A percentile compares a stretch with the other conserved stretches of the same genome.
Evolutionary conservation across 805 yeast genomes (phyloP).

Genomic region (Kluyveromyces lactis): DNA sequence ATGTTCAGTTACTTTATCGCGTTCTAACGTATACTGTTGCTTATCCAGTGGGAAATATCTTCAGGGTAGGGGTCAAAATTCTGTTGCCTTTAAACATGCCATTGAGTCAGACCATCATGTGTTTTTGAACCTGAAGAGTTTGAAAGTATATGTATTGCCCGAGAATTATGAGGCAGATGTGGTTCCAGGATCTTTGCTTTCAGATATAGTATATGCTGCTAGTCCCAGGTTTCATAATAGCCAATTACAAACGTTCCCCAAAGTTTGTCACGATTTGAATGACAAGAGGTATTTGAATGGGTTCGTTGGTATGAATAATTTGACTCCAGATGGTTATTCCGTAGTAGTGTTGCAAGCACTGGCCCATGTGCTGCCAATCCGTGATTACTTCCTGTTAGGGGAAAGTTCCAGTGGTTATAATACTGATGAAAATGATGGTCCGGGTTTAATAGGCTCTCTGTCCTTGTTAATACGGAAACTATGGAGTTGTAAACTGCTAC

Average conservation of each 20-base stretch:
- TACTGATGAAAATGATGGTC: not conserved
- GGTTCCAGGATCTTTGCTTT: conserved; percentile 30
- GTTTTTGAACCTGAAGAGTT: conserved; percentile 45
- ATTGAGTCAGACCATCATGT: conserved; percentile 56
- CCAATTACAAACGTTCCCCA: conserved; percentile 30
- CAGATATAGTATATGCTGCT: conserved; percentile 45
- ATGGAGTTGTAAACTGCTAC: conserved; percentile 57
- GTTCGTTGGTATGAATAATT: conserved; percentile 54
- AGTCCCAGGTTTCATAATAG: conserved; percentile 40
- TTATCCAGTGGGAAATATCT: conserved; percentile 65
- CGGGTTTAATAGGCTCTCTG: conserved; percentile 33
- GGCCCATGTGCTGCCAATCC: conserved; percentile 42
- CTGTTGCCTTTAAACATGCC: conserved; percentile 64
- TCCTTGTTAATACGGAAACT: conserved; percentile 44
- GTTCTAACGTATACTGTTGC: conserved; percentile 61
- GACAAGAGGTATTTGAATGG: conserved; percentile 50
- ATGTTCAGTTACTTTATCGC: conserved; percentile 56
- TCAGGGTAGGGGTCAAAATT: conserved; percentile 55
- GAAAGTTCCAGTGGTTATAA: conserved; percentile 7
- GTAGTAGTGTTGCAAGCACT: conserved; percentile 50
- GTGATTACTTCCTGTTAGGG: conserved; percentile 38
- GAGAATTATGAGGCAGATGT: conserved; percentile 38
- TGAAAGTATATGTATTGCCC: conserved; percentile 52
- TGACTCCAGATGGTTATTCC: conserved; percentile 42
- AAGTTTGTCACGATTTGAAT: conserved; percentile 34